Percentiles rank a stretch among this genome's conserved stretches.
phyloP scores from a whole-genome alignment of 257 asterid genomes.

The Solanum paucissectum region DNA sequence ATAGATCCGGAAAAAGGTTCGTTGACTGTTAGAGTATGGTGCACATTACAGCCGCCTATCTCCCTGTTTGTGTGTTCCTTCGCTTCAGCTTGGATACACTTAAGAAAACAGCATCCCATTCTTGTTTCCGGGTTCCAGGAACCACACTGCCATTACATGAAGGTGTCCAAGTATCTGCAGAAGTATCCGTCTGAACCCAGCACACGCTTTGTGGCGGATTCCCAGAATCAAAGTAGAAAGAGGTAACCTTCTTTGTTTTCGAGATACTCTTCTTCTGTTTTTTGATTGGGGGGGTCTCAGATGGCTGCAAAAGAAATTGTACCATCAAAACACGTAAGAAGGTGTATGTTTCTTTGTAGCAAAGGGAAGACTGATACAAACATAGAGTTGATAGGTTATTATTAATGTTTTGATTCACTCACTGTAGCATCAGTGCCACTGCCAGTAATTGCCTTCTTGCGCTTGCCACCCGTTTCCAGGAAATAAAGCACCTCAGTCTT shows the following conservation, averaged over 20 bases:
- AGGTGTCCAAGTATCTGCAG: constrained; percentile 11
- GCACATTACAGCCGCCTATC: background rate
- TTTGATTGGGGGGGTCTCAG: background rate
- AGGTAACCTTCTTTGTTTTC: constrained; percentile 3
- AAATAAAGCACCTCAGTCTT: constrained; percentile 26
- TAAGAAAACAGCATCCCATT: constrained; percentile 14
- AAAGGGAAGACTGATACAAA: background rate
- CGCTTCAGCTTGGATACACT: constrained; percentile 8
- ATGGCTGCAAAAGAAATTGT: constrained; percentile 7
- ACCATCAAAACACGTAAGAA: background rate
- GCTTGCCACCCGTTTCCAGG: constrained; percentile 22
- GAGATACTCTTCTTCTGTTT: constrained; percentile 10
- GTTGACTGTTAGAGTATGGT: background rate
- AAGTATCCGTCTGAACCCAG: constrained; percentile 11
- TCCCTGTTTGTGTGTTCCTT: background rate
- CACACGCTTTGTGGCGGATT: constrained; percentile 17
- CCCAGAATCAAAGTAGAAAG: constrained; percentile 15
- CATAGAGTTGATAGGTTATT: background rate
- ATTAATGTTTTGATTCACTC: background rate
- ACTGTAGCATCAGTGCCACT: constrained; percentile 3
- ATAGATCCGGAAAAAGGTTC: background rate
- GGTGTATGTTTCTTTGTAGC: background rate
- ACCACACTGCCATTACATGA: background rate
- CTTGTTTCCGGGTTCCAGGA: constrained; percentile 1
- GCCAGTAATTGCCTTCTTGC: constrained; percentile 3